Evolutionary conservation across 2,329 filamentous ascomycete genomes (phyloP).

Genomic region (Claviceps africana): DNA sequence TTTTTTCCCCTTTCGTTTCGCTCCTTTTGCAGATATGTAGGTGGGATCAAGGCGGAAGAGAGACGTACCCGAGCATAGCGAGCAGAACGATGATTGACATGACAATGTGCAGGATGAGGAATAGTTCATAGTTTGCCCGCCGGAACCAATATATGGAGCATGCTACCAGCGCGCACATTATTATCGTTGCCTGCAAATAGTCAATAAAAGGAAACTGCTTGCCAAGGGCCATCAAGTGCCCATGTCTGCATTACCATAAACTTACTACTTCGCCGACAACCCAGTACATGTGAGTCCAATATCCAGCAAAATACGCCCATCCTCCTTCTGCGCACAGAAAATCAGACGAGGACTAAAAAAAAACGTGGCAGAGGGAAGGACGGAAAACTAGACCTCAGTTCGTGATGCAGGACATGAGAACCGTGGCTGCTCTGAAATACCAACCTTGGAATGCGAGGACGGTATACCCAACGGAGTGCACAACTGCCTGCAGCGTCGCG

Average conservation of each 20-base stretch:
- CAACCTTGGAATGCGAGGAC: conserved; percentile 26
- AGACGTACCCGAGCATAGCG: conserved; percentile 36
- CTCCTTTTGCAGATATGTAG: not conserved
- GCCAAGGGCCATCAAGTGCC: not conserved
- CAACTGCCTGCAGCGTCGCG: conserved; percentile 44
- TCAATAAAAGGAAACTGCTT: not conserved
- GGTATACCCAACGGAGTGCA: conserved; percentile 49
- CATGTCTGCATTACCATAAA: not conserved
- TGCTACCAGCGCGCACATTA: conserved; percentile 30
- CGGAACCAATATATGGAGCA: conserved; percentile 39
- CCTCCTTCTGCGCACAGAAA: conserved; percentile 19
- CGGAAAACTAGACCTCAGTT: not conserved
- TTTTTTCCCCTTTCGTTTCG: not conserved
- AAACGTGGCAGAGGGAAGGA: not conserved
- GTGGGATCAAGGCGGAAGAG: not conserved
- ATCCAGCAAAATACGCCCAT: conserved; percentile 21
- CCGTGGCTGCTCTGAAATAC: not conserved
- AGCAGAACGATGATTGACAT: conserved; percentile 35
- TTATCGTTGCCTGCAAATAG: conserved; percentile 23
- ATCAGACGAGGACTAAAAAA: too few relatives aligned
- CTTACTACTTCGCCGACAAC: conserved; percentile 32
- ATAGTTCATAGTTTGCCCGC: conserved; percentile 36
- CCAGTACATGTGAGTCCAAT: conserved; percentile 32
- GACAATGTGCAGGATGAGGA: conserved; percentile 35
- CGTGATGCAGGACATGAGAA: not conserved